These are phyloP conservation scores for Cymbidium sinense DNA, from an alignment of 106 monocot species.

Conservation along the genomic window DNA sequence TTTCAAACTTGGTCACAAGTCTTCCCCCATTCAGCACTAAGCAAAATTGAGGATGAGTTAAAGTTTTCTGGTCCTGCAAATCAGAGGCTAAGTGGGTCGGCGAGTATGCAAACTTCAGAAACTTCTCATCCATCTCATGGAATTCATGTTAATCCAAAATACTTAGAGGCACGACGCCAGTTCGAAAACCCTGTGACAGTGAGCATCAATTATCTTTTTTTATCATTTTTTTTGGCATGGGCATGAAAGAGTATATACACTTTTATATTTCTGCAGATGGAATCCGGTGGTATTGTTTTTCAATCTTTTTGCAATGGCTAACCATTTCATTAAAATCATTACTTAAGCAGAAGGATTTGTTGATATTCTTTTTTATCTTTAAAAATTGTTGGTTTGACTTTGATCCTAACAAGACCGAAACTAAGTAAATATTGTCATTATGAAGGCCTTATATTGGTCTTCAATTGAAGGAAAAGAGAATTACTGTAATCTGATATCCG, in stretches of 20 bases:
- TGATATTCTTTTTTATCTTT: not conserved
- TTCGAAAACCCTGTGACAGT: conserved; percentile 44
- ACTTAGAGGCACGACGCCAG: conserved; percentile 64
- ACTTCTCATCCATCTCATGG: conserved; percentile 62
- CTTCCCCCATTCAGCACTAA: conserved; percentile 51
- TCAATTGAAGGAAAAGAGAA: not conserved
- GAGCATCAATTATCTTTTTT: conserved; percentile 13
- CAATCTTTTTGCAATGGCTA: not conserved
- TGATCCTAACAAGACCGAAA: not conserved
- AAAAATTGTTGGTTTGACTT: not conserved
- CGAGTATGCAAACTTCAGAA: conserved; percentile 36
- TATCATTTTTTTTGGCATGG: not conserved
- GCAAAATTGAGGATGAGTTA: conserved; percentile 61
- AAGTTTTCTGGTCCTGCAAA: conserved; percentile 43
- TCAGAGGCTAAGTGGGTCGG: conserved; percentile 18
- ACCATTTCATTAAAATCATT: not conserved
- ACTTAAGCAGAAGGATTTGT: not conserved
- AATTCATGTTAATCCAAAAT: conserved; percentile 94
- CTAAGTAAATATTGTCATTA: not conserved
- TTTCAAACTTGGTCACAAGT: conserved; percentile 93
- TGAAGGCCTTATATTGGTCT: not conserved
- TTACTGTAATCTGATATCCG: not conserved
- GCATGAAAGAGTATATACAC: not conserved
- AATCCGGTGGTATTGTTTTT: not conserved
- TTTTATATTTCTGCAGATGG: not conserved